Conservation (phyloP, 164 flowering plant genomes). For the Echeveria elegans region DNA sequence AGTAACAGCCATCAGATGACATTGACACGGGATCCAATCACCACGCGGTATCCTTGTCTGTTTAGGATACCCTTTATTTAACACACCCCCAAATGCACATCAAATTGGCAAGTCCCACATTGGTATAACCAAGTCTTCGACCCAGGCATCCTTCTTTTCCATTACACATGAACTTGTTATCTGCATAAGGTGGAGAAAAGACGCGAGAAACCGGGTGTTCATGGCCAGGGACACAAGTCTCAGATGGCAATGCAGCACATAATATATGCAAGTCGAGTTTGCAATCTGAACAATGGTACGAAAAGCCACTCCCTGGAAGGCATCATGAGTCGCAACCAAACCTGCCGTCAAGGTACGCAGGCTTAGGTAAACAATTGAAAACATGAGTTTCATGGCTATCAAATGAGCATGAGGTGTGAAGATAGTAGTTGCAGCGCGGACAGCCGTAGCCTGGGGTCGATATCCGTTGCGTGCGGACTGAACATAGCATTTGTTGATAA, state of each 20-base stretch:
- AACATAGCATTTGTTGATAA: constrained; percentile 11
- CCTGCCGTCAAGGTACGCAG: constrained; percentile 27
- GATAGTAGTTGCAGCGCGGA: constrained; percentile 16
- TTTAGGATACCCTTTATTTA: too few species aligned
- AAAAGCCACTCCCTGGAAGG: constrained; percentile 28
- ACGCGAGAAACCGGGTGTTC: constrained; percentile 23
- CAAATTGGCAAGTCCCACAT: constrained; percentile 29
- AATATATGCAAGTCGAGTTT: constrained; percentile 24
- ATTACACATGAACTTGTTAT: constrained; percentile 27
- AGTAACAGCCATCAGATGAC: background rate
- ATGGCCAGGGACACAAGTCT: constrained; percentile 21
- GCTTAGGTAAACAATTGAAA: constrained; percentile 23
- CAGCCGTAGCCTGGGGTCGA: constrained; percentile 12
- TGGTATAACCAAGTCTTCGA: constrained; percentile 30
- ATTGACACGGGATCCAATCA: background rate
- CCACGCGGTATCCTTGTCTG: background rate
- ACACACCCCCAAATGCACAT: constrained; percentile 32
- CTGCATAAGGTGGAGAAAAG: constrained; percentile 24
- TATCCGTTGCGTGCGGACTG: constrained; percentile 8
- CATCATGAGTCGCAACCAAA: constrained; percentile 39
- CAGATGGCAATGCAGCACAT: constrained; percentile 27
- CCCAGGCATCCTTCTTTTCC: constrained; percentile 19
- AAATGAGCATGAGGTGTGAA: constrained; percentile 21
- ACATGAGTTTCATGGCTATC: constrained; percentile 9
- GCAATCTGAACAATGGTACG: constrained; percentile 29